Percentiles rank a stretch among this genome's conserved stretches.
Evolutionary conservation across 1,284 basidiomycete species (phyloP).

Genomic region (Moniliophthora roreri): DNA sequence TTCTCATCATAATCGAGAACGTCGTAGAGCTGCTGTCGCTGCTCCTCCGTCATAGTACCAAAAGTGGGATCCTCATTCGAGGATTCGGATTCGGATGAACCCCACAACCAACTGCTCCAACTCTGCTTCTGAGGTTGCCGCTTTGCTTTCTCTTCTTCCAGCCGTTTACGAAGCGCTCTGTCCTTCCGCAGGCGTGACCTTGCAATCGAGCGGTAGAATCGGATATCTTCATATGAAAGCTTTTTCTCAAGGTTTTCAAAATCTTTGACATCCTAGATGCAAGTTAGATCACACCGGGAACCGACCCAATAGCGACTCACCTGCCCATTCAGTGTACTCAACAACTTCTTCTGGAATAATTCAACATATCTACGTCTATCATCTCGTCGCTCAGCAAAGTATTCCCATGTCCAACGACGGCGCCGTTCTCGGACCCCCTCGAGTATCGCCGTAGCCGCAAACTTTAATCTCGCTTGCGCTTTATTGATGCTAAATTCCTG

Average conservation of each 20-base stretch:
- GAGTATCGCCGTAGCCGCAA: slow-evolving; percentile 83
- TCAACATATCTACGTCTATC: slow-evolving; percentile 84
- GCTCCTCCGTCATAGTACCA: slow-evolving; percentile 85
- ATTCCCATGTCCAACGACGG: slow-evolving; percentile 90
- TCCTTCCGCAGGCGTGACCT: slow-evolving; percentile 90
- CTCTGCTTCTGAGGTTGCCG: slow-evolving; percentile 50
- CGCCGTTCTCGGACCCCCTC: slow-evolving; percentile 86
- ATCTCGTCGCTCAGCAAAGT: slow-evolving; percentile 88
- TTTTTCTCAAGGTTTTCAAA: slow-evolving; percentile 79
- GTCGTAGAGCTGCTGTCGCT: slow-evolving; percentile 91
- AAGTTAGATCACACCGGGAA: background rate
- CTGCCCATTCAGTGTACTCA: slow-evolving; percentile 50
- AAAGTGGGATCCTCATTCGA: slow-evolving; percentile 56
- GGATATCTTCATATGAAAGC: slow-evolving; percentile 92
- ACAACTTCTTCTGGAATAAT: slow-evolving; percentile 80
- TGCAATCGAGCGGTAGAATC: slow-evolving; percentile 97
- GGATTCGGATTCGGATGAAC: slow-evolving; percentile 42
- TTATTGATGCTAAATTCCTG: slow-evolving; percentile 65
- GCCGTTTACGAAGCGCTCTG: slow-evolving; percentile 61
- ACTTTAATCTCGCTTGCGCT: slow-evolving; percentile 75
- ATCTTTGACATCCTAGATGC: slow-evolving; percentile 56
- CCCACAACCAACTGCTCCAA: slow-evolving; percentile 90
- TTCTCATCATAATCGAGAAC: slow-evolving; percentile 95
- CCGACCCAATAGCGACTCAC: slow-evolving; percentile 30
- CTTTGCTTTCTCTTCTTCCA: slow-evolving; percentile 69